Percentiles rank a stretch among this genome's conserved stretches.
Evolutionary conservation across 768 basidiomycete genomes (phyloP).

Genomic region (Strobilomyces echinocephalus): DNA sequence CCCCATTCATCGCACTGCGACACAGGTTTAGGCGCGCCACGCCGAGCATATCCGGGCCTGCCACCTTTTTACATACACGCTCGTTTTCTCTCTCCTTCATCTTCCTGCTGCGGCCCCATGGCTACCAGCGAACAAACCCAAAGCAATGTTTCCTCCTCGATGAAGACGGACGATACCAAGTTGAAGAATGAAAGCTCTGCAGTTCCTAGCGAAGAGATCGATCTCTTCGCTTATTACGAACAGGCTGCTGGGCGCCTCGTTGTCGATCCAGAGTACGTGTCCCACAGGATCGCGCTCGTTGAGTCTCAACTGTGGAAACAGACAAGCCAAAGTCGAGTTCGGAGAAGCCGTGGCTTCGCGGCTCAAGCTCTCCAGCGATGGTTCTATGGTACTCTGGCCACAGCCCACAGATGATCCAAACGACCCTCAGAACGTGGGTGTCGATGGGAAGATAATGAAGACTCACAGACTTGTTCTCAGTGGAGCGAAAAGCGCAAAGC

Average conservation of each 20-base stretch:
- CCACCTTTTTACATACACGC: not conserved
- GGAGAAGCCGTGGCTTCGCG: conserved; percentile 41
- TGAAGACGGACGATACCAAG: not conserved
- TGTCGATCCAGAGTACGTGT: conserved; percentile 53
- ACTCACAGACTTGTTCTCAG: conserved; percentile 20
- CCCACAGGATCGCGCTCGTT: no score
- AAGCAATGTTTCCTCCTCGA: not conserved
- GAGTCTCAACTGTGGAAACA: conserved; percentile 10
- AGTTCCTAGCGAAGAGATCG: conserved; percentile 17
- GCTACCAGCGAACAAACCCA: not conserved
- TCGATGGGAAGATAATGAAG: not conserved
- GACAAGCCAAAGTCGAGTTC: conserved; percentile 47
- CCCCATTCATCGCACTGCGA: no score
- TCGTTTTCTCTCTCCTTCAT: not conserved
- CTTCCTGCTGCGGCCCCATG: not conserved
- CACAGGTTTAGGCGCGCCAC: no score
- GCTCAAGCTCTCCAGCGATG: conserved; percentile 44
- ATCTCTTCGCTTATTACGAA: conserved; percentile 46
- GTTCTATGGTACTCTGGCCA: conserved; percentile 50
- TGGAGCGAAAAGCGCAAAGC: conserved; percentile 44
- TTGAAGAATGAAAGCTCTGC: not conserved
- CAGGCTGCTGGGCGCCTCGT: conserved; percentile 54
- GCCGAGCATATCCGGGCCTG: no score
- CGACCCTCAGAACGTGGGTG: conserved; percentile 51
- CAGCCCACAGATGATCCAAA: conserved; percentile 46